phyloP scores from a whole-genome alignment of 805 yeast species.

The Saturnispora dispora region DNA sequence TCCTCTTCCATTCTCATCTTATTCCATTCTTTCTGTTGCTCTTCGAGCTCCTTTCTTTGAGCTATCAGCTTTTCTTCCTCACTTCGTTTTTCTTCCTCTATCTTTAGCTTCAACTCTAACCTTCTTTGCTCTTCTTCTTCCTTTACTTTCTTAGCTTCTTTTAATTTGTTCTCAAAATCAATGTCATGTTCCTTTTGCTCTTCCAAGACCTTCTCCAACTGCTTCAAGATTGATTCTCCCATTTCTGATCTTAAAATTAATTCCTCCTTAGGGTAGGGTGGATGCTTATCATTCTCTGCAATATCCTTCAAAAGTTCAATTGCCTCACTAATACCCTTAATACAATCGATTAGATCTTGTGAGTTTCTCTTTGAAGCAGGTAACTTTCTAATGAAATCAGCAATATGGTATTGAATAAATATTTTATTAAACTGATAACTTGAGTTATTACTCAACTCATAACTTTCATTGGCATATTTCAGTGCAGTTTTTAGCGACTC shows the following conservation, averaged over 20 bases:
- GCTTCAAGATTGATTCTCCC: slow-evolving; percentile 69
- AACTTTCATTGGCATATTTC: slow-evolving; percentile 53
- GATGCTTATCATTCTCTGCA: slow-evolving; percentile 41
- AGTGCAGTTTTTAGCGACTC: slow-evolving; percentile 54
- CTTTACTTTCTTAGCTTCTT: slow-evolving; percentile 59
- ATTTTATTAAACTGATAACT: slow-evolving; percentile 71
- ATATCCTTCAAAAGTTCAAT: slow-evolving; percentile 48
- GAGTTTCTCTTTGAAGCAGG: slow-evolving; percentile 50
- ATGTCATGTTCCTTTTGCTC: slow-evolving; percentile 65
- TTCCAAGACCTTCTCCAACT: slow-evolving; percentile 57
- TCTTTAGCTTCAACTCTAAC: slow-evolving; percentile 35
- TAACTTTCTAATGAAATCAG: slow-evolving; percentile 66
- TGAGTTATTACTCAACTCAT: slow-evolving; percentile 31
- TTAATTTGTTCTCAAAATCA: slow-evolving; percentile 49
- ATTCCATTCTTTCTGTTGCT: slow-evolving; percentile 50
- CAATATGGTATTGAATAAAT: slow-evolving; percentile 74
- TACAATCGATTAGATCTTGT: slow-evolving; percentile 49
- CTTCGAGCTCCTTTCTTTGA: slow-evolving; percentile 42
- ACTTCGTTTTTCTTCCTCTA: slow-evolving; percentile 39
- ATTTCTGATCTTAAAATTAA: slow-evolving; percentile 78
- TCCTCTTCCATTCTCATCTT: slow-evolving; percentile 29
- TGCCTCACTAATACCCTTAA: slow-evolving; percentile 52
- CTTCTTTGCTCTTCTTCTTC: slow-evolving; percentile 43
- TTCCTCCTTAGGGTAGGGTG: slow-evolving; percentile 76
- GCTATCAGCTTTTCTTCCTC: slow-evolving; percentile 33